phyloP scores from a whole-genome alignment of 2,329 filamentous ascomycete genomes.

The Coniochaeta hoffmannii region DNA sequence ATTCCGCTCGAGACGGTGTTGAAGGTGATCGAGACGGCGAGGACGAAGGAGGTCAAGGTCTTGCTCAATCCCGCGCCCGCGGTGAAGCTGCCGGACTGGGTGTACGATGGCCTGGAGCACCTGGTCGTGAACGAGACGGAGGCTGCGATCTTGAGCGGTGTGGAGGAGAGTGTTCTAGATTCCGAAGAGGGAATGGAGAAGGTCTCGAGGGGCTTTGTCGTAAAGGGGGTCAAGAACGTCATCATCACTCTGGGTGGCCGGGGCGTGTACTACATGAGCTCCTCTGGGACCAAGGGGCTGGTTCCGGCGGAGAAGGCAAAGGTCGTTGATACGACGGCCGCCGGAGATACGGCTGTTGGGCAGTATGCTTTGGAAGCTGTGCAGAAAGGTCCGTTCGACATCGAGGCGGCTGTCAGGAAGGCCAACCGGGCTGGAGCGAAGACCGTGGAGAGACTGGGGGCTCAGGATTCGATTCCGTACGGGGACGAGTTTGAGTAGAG shows the following conservation, averaged over 20 bases:
- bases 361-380: constrained; percentile 73
- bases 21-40: constrained; percentile 47
- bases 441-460: constrained; percentile 59
- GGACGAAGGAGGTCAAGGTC: constrained; percentile 46
- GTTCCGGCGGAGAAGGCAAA: constrained; percentile 59
- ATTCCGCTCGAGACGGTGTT: constrained; percentile 61
- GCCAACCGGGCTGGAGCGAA: constrained; percentile 56
- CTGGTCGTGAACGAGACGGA: constrained; percentile 90
- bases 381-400: constrained; percentile 32
- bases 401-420: constrained; percentile 51
- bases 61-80: constrained; percentile 85
- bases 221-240: constrained; percentile 64
- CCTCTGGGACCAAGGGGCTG: constrained; percentile 32
- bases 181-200: constrained; percentile 32
- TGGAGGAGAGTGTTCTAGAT: constrained; percentile 41
- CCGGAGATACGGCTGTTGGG: constrained; percentile 91
- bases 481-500: constrained; percentile 34
- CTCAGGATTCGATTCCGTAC: constrained; percentile 62
- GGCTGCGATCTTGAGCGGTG: constrained; percentile 63
- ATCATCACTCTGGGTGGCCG: constrained; percentile 78
- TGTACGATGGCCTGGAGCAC: constrained; percentile 63
- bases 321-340: constrained; percentile 89
- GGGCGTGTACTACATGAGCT: constrained; percentile 60
- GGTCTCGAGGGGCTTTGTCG: constrained; percentile 55
- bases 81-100: constrained; percentile 55